Evolutionary conservation across 2,329 filamentous ascomycete genomes (phyloP).

Genomic region (Epichloe hybrida): DNA sequence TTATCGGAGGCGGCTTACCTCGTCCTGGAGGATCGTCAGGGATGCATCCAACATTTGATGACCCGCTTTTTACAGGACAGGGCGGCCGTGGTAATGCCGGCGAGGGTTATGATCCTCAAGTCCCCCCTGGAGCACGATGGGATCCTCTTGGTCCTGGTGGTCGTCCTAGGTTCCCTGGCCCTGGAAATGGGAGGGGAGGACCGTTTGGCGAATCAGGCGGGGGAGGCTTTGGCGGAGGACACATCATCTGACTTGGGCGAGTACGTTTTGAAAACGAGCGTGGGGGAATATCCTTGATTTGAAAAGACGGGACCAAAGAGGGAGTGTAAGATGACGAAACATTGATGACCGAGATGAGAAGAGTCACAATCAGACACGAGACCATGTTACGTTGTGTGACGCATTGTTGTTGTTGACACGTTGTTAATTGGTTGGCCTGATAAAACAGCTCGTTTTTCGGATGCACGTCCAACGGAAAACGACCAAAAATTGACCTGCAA

Average conservation of each 20-base stretch:
- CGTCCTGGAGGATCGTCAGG: conserved; percentile 54
- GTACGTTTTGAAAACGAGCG: too few species aligned
- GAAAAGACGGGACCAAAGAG: neutral
- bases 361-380: neutral
- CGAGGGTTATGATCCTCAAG: conserved; percentile 44
- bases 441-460: too few species aligned
- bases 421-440: neutral
- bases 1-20: conserved; percentile 47
- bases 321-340: neutral
- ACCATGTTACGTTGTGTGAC: neutral
- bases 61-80: conserved; percentile 62
- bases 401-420: too few species aligned
- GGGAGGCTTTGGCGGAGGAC: conserved; percentile 21
- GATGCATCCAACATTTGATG: conserved; percentile 94
- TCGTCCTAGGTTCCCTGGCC: conserved; percentile 32
- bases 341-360: neutral
- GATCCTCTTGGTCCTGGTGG: conserved; percentile 70
- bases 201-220: conserved; percentile 26
- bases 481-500: too few species aligned
- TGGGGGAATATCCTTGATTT: too few species aligned
- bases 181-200: conserved; percentile 24
- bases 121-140: conserved; percentile 84
- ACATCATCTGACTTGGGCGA: conserved; percentile 16
- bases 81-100: conserved; percentile 27
- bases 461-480: too few species aligned